Evolutionary conservation across 2,329 filamentous ascomycete species (phyloP), one percentile per base, ranked within the genome.

Genomic region (Cordyceps militaris): DNA sequence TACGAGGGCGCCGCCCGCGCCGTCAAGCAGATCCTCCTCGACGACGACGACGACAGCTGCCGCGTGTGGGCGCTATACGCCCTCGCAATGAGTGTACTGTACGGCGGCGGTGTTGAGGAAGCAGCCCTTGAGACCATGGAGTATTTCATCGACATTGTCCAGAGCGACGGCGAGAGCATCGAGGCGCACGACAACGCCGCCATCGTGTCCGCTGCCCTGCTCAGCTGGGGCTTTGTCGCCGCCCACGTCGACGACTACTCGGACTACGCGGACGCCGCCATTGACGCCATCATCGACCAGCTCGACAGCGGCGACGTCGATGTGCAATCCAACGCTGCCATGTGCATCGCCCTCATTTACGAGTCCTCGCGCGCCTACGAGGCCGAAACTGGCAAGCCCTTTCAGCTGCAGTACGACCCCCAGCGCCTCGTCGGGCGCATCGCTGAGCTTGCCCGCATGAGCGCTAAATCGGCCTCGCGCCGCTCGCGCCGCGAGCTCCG

Each of bases 211-310:
- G 88, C 89, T 0, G 89, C 90, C 0, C 76, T 95, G 1, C 81
- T 87, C 62, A 84, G 86, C 59, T 96, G 90, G 89, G 87, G 86
- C 1, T 87, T 93, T 62, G 80, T 95, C 5, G 88, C 88, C 5
- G 91, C 88, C 4, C 83, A 88, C 60, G 75, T 93, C 7, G 86
- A 91, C 3, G 88, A 93, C 65, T 77, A 91, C 44, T 84, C 89
- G 63, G 80, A 82, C 16, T 79, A 85, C 60, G 89, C 87, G 32
- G 85, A 90, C 62, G 74, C 83, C 28, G 87, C 89, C 16, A 81
- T 94, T 65, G 88, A 94, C 55, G 85, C 87, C 2, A 91, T 96
- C 64, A 85, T 89, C 43, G 91, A 96, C 49, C 91, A 96, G 71
- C 85, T 96, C 19, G 85, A 92, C 60, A 91, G 88, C 68, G 79